phyloP scores from a whole-genome alignment of 495 filamentous ascomycete species.

The Chaetomium fimeti region DNA sequence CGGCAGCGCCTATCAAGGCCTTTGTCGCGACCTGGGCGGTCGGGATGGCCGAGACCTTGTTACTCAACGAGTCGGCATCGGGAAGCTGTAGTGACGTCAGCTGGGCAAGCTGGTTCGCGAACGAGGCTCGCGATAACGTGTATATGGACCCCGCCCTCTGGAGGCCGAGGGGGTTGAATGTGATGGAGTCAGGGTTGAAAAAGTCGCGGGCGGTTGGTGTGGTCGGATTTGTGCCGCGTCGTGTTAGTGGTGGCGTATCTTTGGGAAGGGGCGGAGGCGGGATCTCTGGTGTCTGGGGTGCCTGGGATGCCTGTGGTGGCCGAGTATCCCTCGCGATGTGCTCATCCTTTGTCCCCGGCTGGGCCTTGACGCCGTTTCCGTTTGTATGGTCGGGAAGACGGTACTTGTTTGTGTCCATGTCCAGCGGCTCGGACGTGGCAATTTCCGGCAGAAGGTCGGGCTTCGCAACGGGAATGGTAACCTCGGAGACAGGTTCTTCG shows the following conservation, averaged over 20 bases:
- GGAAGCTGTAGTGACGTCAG: conserved; percentile 83
- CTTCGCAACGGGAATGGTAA: conserved; percentile 17
- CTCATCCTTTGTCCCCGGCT: conserved; percentile 50
- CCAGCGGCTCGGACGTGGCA: conserved; percentile 40
- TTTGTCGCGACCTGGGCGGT: conserved; percentile 75
- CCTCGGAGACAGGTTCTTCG: conserved; percentile 24
- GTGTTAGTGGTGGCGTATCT: conserved; percentile 46
- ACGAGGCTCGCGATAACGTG: conserved; percentile 83
- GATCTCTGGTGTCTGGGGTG: conserved; percentile 34
- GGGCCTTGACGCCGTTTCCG: conserved; percentile 59
- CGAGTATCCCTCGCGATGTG: conserved; percentile 50
- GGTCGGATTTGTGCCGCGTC: conserved; percentile 21
- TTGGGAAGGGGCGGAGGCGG: conserved; percentile 48
- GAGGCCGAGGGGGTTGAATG: conserved; percentile 56
- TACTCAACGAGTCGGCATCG: conserved; percentile 73
- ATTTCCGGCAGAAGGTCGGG: conserved; percentile 48
- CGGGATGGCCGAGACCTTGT: conserved; percentile 76
- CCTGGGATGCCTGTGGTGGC: conserved; percentile 19
- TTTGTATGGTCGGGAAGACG: conserved; percentile 61
- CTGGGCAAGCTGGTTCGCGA: conserved; percentile 85
- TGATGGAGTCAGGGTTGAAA: conserved; percentile 43
- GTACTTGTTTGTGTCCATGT: conserved; percentile 65
- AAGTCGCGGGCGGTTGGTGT: conserved; percentile 34
- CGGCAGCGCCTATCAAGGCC: conserved; percentile 75
- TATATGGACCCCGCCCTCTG: conserved; percentile 76